Percentiles rank a stretch among this genome's conserved stretches.
phyloP scores from a whole-genome alignment of 2,329 filamentous ascomycete genomes.

The Paecilomyces dactylethromorphus region DNA sequence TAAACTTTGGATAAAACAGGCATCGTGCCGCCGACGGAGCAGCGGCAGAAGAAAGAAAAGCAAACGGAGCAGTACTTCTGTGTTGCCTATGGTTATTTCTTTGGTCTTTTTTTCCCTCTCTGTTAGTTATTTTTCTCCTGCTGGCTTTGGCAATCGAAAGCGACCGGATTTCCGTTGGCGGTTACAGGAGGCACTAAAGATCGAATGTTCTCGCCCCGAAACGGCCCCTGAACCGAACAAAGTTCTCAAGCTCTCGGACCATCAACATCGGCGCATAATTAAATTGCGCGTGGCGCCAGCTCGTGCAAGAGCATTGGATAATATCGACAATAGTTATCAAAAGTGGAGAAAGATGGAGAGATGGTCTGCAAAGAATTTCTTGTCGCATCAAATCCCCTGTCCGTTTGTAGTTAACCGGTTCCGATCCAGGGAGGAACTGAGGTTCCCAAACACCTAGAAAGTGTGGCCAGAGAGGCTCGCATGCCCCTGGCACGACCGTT shows the following conservation, averaged over 20 bases:
- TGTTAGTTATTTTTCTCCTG: background rate
- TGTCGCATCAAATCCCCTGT: background rate
- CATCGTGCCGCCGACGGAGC: background rate
- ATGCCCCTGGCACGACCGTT: background rate
- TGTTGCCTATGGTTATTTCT: background rate
- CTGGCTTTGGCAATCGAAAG: background rate
- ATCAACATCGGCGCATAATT: background rate
- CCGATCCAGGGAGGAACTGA: background rate
- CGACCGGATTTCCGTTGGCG: background rate
- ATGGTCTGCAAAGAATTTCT: background rate
- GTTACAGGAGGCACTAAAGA: background rate
- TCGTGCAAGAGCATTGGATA: background rate
- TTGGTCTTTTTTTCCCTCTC: background rate
- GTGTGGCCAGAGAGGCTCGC: background rate
- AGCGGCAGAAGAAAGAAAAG: background rate
- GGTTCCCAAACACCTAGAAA: background rate
- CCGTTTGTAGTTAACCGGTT: background rate
- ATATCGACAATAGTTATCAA: background rate
- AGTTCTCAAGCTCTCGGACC: background rate
- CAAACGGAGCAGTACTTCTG: background rate
- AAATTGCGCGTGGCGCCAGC: background rate
- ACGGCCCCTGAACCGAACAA: background rate
- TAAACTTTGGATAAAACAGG: background rate
- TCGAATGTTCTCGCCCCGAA: constrained; percentile 1
- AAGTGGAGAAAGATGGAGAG: background rate